Base-by-base conservation (phyloP, 1,284 basidiomycete genomes). In the Trametes pubescens region DNA sequence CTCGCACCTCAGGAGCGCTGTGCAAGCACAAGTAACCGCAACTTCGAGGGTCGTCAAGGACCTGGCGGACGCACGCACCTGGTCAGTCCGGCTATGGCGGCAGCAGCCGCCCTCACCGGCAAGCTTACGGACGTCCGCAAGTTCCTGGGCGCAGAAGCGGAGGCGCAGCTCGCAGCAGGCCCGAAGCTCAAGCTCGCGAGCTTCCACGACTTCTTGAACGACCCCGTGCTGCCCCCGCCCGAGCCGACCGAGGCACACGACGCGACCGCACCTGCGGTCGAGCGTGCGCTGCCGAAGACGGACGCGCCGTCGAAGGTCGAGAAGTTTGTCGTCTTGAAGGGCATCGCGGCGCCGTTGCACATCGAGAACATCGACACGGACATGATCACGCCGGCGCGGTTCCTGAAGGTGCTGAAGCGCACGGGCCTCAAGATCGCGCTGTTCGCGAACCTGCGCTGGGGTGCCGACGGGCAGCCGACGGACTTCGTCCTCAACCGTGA, bases 321-420 rank as follows among this genome's bases (percentile, higher is more conserved):
- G 73, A 93, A 93, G 73, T 98, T 98, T 77, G 89, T 82, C 55
- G 76, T 92, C 57, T 79, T 96, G 68, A 91, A 91, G 78, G 95
- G 95, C 47, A 88, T 95, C 66, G 87, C 93, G 32, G 95, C 95
- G 4, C 94, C 94, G n/a, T 78, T 98, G 78, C 88, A 93, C 77
- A 93, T 95, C 65, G 89, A 94, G 72, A 98, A 98, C 75, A 91
- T 98, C 67, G 96, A 98, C 78, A 98, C 96, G 57, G 96, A 98
- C 76, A 95, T 94, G 90, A 97, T 98, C 76, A 97, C 98, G 73
- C 96, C 96, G 6, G 96, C 96, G 76, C 93, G 95, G 76, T 98
- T 97, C 83, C 81, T 98, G 78, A 98, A 98, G 81, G 97, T 95
- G 6, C 81, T 98, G 69, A 95, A 97, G 80, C 88, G 96, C 62